Percentiles rank a stretch among this genome's conserved stretches.
Evolutionary conservation across 495 filamentous ascomycete species (phyloP).

Genomic region (Hyaloscypha hepaticicola): DNA sequence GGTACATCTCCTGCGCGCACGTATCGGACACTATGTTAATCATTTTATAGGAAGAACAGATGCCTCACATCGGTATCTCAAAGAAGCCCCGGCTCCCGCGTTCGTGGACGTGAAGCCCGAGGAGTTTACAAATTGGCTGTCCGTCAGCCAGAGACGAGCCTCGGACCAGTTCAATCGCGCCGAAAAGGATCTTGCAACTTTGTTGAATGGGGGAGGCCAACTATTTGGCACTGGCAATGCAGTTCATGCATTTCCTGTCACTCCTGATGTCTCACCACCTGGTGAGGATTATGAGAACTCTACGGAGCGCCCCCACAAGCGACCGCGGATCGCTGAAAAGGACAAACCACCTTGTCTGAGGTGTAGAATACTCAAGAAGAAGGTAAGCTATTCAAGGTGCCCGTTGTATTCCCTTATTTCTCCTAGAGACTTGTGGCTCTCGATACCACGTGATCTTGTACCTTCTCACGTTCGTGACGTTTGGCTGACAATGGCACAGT

Average conservation of each 20-base stretch:
- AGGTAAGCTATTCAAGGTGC: neutral
- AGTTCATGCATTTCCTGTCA: neutral
- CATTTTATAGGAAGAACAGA: conserved; percentile 3
- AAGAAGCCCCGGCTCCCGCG: neutral
- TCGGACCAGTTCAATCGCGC: neutral
- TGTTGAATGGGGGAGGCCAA: neutral
- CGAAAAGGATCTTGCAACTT: neutral
- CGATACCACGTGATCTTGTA: neutral
- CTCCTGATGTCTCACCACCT: neutral
- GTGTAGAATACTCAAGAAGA: conserved; percentile 29
- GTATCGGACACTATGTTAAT: neutral
- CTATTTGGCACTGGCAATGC: neutral
- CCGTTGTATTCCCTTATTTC: neutral
- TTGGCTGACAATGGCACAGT: conserved; percentile 5
- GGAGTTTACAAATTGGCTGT: conserved; percentile 14
- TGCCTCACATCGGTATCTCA: conserved; percentile 11
- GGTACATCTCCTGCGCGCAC: neutral
- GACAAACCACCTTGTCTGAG: conserved; percentile 21
- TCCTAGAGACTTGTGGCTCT: neutral
- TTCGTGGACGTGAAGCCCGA: neutral
- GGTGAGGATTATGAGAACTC: neutral
- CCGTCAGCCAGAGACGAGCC: neutral
- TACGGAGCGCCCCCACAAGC: neutral
- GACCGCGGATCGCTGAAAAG: conserved; percentile 2
- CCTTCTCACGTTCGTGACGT: neutral